Evolutionary conservation across 2,329 filamentous ascomycete genomes (phyloP).

Genomic region (Colletotrichum navitas): DNA sequence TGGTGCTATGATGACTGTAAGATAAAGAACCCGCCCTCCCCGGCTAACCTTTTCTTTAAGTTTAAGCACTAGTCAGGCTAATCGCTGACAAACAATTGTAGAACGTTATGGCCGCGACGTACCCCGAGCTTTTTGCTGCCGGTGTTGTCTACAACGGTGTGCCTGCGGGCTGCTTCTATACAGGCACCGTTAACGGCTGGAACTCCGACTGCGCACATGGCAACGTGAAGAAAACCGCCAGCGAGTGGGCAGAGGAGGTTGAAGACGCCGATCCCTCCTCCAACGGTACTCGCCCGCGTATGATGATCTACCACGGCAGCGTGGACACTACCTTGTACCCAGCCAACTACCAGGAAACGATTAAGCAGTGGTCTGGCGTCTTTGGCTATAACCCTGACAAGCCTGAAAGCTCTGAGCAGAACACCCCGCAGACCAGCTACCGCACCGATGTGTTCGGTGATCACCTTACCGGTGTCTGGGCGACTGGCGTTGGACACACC

Average conservation of each 20-base stretch:
- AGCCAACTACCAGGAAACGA: slow-evolving; percentile 68
- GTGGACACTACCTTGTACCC: slow-evolving; percentile 62
- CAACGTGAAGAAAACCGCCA: slow-evolving; percentile 55
- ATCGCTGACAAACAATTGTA: not conserved
- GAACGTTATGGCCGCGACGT: slow-evolving; percentile 44
- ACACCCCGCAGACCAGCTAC: slow-evolving; percentile 54
- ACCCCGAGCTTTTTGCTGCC: slow-evolving; percentile 67
- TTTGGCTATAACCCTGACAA: slow-evolving; percentile 55
- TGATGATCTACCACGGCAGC: slow-evolving; percentile 71
- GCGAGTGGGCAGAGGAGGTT: slow-evolving; percentile 56
- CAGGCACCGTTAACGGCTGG: slow-evolving; percentile 61
- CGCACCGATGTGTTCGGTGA: slow-evolving; percentile 56
- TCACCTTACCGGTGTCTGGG: slow-evolving; percentile 46
- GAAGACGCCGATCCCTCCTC: slow-evolving; percentile 64
- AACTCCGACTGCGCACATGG: slow-evolving; percentile 67
- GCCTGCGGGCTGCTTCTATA: slow-evolving; percentile 66
- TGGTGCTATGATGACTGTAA: slow-evolving; percentile 39
- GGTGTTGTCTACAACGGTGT: slow-evolving; percentile 65
- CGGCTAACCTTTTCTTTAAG: not conserved
- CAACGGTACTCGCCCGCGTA: slow-evolving; percentile 62
- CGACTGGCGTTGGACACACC: slow-evolving; percentile 47
- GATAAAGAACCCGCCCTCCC: not conserved
- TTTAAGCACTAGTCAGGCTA: not conserved
- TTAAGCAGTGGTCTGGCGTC: slow-evolving; percentile 68
- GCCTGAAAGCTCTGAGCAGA: slow-evolving; percentile 47